Percentiles rank a stretch among this genome's conserved stretches.
phyloP scores from a whole-genome alignment of 495 filamentous ascomycete genomes.

The Trichoderma asperelloides region DNA sequence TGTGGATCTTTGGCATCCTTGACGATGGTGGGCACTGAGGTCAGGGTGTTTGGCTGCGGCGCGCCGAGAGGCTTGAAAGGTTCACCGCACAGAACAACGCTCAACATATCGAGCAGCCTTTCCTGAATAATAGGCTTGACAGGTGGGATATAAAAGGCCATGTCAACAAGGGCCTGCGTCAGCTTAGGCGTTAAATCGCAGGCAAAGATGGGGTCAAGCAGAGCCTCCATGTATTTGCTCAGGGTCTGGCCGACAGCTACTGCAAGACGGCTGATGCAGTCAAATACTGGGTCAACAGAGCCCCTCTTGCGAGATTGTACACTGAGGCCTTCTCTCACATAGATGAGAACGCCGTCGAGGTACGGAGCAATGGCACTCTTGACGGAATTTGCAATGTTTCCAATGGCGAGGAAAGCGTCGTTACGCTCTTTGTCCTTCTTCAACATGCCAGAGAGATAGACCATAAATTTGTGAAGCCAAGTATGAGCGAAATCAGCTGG shows the following conservation, averaged over 20 bases:
- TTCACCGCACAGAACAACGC: conserved; percentile 82
- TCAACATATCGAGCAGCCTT: conserved; percentile 86
- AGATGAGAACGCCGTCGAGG: conserved; percentile 83
- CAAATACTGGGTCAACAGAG: conserved; percentile 85
- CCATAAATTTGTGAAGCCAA: conserved; percentile 93
- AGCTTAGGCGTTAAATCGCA: conserved; percentile 88
- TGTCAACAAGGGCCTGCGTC: conserved; percentile 90
- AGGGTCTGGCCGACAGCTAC: conserved; percentile 91
- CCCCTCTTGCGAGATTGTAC: conserved; percentile 67
- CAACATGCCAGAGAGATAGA: conserved; percentile 88
- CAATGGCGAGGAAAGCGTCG: conserved; percentile 88
- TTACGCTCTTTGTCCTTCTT: conserved; percentile 91
- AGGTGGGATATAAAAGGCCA: conserved; percentile 97
- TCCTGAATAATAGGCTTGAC: conserved; percentile 90
- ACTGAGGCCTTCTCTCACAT: conserved; percentile 82
- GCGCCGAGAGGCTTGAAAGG: conserved; percentile 88
- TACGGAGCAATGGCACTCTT: conserved; percentile 90
- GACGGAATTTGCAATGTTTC: conserved; percentile 91
- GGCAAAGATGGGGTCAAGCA: conserved; percentile 93
- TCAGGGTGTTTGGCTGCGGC: conserved; percentile 53
- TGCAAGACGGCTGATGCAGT: conserved; percentile 94
- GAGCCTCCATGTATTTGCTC: conserved; percentile 94
- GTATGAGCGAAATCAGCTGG: conserved; percentile 72
- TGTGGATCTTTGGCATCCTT: conserved; percentile 77
- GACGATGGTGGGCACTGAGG: conserved; percentile 67